A percentile compares a stretch with the other conserved stretches of the same genome.
Evolutionary conservation across 305 asterid genomes (phyloP).

Genomic region (Solanum aculeatissimum): DNA sequence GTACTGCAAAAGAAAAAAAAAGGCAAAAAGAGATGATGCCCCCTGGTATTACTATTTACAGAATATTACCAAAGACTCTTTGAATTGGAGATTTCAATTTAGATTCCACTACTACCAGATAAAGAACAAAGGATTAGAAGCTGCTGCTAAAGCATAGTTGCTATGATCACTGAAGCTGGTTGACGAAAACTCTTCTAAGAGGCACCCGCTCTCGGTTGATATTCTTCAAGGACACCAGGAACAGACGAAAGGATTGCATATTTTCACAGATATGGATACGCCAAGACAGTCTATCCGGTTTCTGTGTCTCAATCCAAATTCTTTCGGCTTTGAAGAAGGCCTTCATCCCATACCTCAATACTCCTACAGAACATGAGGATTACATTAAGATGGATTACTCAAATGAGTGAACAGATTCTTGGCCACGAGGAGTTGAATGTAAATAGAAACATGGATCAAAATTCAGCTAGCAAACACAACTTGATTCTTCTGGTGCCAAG

Average conservation of each 20-base stretch:
- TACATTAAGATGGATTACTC: not conserved
- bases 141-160: not conserved
- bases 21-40: not conserved
- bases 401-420: not conserved
- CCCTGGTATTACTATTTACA: not conserved
- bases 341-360: constrained; percentile 83
- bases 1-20: not conserved
- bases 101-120: not conserved
- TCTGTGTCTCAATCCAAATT: constrained; percentile 43
- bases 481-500: not conserved
- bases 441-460: not conserved
- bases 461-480: not conserved
- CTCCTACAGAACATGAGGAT: constrained; percentile 20
- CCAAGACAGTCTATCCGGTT: constrained; percentile 4
- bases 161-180: not conserved
- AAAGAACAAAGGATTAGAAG: not conserved
- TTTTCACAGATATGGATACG: not conserved
- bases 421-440: not conserved
- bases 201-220: not conserved
- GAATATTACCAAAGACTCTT: not conserved
- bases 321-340: constrained; percentile 53
- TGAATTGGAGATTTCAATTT: not conserved
- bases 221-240: not conserved
- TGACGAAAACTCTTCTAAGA: not conserved
- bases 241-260: not conserved